A percentile compares a stretch with the other conserved stretches of the same genome.
Evolutionary conservation across 2,329 filamentous ascomycete genomes (phyloP).

Genomic region (Talaromyces amestolkiae): DNA sequence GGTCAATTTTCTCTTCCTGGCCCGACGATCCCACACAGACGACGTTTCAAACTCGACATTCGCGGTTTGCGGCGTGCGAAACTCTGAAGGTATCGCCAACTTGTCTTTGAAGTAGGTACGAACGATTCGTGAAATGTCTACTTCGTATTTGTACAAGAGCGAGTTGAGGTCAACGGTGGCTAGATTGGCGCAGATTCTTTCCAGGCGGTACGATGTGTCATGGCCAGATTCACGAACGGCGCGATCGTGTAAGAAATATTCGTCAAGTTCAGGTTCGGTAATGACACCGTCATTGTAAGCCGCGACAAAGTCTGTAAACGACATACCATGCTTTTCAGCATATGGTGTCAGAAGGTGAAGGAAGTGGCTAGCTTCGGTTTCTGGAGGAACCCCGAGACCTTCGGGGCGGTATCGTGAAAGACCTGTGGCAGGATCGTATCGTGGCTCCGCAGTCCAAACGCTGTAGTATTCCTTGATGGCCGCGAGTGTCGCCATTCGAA

Average conservation of each 20-base stretch:
- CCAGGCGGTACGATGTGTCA: conserved; percentile 91
- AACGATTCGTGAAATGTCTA: conserved; percentile 84
- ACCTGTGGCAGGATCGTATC: conserved; percentile 72
- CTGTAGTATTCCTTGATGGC: conserved; percentile 96
- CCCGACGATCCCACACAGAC: conserved; percentile 83
- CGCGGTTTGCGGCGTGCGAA: conserved; percentile 64
- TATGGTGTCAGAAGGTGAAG: conserved; percentile 79
- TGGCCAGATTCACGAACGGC: conserved; percentile 95
- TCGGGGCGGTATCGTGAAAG: conserved; percentile 82
- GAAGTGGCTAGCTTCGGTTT: conserved; percentile 87
- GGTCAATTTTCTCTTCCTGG: conserved; percentile 74
- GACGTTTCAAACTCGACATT: conserved; percentile 75
- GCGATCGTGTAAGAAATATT: conserved; percentile 94
- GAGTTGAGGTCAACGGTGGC: conserved; percentile 95
- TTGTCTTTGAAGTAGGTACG: conserved; percentile 79
- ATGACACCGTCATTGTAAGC: conserved; percentile 81
- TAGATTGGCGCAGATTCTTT: conserved; percentile 80
- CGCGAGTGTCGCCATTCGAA: conserved; percentile 74
- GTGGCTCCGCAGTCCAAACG: conserved; percentile 78
- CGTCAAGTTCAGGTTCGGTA: conserved; percentile 81
- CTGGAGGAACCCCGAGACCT: conserved; percentile 81
- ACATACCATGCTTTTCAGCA: conserved; percentile 77
- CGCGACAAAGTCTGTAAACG: conserved; percentile 77
- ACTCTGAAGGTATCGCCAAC: conserved; percentile 78
- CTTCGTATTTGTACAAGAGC: conserved; percentile 93